Evolutionary conservation across 768 basidiomycete genomes (phyloP).

Genomic region (Suillus occidentalis): DNA sequence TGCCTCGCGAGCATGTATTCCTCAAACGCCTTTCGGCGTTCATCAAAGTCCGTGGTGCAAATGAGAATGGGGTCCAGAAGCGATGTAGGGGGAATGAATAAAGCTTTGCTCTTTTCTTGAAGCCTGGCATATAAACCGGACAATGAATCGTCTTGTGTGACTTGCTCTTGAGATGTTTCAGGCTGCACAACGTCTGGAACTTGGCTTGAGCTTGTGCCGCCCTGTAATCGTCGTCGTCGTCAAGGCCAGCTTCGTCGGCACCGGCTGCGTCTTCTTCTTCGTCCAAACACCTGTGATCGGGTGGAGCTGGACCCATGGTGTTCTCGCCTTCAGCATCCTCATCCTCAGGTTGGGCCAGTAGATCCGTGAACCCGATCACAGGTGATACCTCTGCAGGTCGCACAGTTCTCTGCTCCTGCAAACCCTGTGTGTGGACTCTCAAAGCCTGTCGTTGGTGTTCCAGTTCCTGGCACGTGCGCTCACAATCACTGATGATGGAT

Average conservation of each 20-base stretch:
- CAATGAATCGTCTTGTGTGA: slow-evolving; percentile 9
- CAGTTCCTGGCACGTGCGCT: slow-evolving; percentile 40
- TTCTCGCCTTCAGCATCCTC: slow-evolving; percentile 37
- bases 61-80: slow-evolving; percentile 12
- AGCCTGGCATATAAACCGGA: slow-evolving; percentile 16
- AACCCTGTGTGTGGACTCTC: slow-evolving; percentile 32
- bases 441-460: slow-evolving; percentile 32
- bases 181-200: background rate
- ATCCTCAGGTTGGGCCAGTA: slow-evolving; percentile 28
- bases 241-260: slow-evolving; percentile 21
- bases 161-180: slow-evolving; percentile 4
- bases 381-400: slow-evolving; percentile 35
- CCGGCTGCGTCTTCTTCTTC: slow-evolving; percentile 29
- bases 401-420: slow-evolving; percentile 33
- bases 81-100: slow-evolving; percentile 13
- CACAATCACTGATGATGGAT: slow-evolving; percentile 32
- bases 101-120: slow-evolving; percentile 13
- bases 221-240: slow-evolving; percentile 28
- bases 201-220: background rate
- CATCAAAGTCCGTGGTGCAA: slow-evolving; percentile 15
- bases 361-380: slow-evolving; percentile 28
- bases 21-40: slow-evolving; percentile 23
- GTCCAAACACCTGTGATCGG: no score
- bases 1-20: slow-evolving; percentile 20
- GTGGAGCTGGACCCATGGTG: slow-evolving; percentile 22